Base-by-base conservation (phyloP, 192 early-diverging fungal species). In the Gryganskiella cystojenkinii region DNA sequence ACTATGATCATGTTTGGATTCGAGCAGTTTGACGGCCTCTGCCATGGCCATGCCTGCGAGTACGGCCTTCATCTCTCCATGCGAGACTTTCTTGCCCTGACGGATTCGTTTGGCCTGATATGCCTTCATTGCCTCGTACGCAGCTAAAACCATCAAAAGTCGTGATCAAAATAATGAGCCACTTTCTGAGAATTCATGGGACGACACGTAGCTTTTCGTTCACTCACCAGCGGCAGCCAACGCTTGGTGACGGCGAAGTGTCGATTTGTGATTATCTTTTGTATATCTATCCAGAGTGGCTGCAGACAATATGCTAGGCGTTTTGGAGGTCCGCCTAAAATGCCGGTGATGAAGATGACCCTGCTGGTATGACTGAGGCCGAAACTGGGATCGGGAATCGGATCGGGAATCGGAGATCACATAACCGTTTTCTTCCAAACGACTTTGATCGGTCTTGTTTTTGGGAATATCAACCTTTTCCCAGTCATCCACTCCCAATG, bases 1-100 rank as follows among this genome's bases (percentile, higher is more conserved):
- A 10, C 40, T 40, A 33, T 3, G 25, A 27, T 43, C 45, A 62
- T 46, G 63, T 27, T 56, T 42, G 11, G 71, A 73, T 35, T 73
- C 71, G 25, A 73, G 71, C 46, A 73, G 28, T 49, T 73, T 73
- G 56, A 73, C 42, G 6, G 71, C 71, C 24, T 73, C 71, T 0
- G 71, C 71, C 71, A 73, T 73, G 17, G 71, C 71, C 49, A 73
- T 73, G 4, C 71, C 71, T 33, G 71, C 71, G 3, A 73, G 63
- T 22, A 65, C 42, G 24, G 71, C 71, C 50, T 73, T 73, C 71
- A 65, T 73, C 33, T 73, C 71, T 3, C 71, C 71, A 37, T 73
- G 71, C 3, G 61, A 57, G 13, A 73, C 71, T 24, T 60, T 73
- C 45, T 73, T 73, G 25, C 71, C 71, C 24, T 73, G 55, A 2